These are phyloP conservation scores for Parmelia sp. DNA, from an alignment of 495 filamentous ascomycete species.

Conservation along the genomic window DNA sequence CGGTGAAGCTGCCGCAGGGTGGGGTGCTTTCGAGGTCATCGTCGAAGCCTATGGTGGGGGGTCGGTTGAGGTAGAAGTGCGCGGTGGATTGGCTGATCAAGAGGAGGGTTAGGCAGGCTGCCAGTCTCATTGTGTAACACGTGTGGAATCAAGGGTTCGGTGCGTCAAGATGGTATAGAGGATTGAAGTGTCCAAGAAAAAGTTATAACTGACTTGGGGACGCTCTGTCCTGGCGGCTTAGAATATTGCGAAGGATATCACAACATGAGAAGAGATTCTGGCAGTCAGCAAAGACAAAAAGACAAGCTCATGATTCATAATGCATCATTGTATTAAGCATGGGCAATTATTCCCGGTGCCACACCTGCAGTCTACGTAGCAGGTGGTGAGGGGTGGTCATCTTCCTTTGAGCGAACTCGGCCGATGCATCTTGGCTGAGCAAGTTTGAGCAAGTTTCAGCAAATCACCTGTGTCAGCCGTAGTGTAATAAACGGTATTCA, in stretches of 20 bases:
- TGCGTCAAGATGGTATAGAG: background rate
- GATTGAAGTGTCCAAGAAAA: background rate
- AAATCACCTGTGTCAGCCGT: no score
- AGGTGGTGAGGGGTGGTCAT: no score
- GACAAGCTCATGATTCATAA: no score
- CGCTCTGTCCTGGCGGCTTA: no score
- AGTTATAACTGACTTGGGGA: no score
- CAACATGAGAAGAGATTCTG: no score
- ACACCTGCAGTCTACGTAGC: background rate
- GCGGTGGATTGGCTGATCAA: slow-evolving; percentile 27
- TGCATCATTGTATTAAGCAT: no score
- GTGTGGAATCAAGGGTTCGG: background rate
- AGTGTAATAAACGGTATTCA: background rate
- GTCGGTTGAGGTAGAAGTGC: slow-evolving; percentile 44
- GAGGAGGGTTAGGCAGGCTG: background rate
- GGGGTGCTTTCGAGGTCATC: slow-evolving; percentile 35
- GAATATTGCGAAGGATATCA: no score
- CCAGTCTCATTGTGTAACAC: background rate
- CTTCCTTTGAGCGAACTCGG: background rate
- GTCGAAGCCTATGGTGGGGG: slow-evolving; percentile 41
- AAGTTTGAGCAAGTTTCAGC: slow-evolving; percentile 11
- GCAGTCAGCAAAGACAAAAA: no score
- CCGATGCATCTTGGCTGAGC: slow-evolving; percentile 1
- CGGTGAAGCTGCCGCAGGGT: slow-evolving; percentile 44
- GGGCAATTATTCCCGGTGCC: no score